phyloP scores from a whole-genome alignment of 495 filamentous ascomycete genomes.

The Neurospora pannonica region DNA sequence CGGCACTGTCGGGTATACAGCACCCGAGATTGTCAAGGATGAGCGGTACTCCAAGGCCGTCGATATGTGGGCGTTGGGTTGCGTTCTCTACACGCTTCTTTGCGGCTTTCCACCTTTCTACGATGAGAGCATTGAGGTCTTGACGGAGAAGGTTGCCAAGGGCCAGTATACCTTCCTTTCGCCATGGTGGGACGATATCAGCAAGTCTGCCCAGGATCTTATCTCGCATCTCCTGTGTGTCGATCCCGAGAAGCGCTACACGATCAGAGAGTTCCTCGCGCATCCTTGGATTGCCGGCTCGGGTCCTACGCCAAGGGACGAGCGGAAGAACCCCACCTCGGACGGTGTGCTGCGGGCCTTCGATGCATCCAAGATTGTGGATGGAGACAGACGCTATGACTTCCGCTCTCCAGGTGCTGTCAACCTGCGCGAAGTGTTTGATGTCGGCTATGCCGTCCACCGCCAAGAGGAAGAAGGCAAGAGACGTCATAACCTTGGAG shows the following conservation, averaged over 20 bases:
- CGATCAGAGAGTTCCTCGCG: slow-evolving; percentile 75
- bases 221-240: slow-evolving; percentile 90
- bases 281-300: slow-evolving; percentile 85
- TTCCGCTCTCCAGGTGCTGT: slow-evolving; percentile 94
- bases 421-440: slow-evolving; percentile 93
- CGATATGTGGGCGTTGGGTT: slow-evolving; percentile 98
- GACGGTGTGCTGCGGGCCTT: slow-evolving; percentile 39
- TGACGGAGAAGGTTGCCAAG: slow-evolving; percentile 94
- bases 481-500: slow-evolving; percentile 69
- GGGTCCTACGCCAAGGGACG: slow-evolving; percentile 45
- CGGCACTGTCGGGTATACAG: slow-evolving; percentile 95
- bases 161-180: slow-evolving; percentile 97
- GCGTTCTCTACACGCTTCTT: slow-evolving; percentile 91
- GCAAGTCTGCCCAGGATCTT: slow-evolving; percentile 86
- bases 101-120: slow-evolving; percentile 99
- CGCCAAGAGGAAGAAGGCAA: slow-evolving; percentile 94
- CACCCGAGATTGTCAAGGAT: slow-evolving; percentile 98
- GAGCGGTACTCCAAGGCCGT: slow-evolving; percentile 98
- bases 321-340: slow-evolving; percentile 44
- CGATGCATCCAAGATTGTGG: slow-evolving; percentile 47
- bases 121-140: slow-evolving; percentile 92
- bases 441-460: slow-evolving; percentile 93
- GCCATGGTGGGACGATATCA: slow-evolving; percentile 99
- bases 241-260: slow-evolving; percentile 84
- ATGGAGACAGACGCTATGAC: slow-evolving; percentile 63